Percentiles rank a stretch among this genome's conserved stretches.
phyloP scores from a whole-genome alignment of 441 rosid genomes.

The Arabidopsis lyrata region DNA sequence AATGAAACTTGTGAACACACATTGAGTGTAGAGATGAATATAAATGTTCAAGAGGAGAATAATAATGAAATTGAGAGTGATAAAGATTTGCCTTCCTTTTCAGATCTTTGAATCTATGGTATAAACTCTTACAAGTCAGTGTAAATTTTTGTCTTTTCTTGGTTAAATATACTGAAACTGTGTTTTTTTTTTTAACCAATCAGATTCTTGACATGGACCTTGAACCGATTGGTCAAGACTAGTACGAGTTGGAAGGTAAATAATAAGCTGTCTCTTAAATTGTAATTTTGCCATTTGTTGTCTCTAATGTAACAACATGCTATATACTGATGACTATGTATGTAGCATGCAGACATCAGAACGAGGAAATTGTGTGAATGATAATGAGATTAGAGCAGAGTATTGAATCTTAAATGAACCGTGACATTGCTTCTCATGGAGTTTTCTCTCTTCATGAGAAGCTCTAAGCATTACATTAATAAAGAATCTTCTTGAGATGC shows the following conservation, averaged over 20 bases:
- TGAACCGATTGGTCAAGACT: constrained; percentile 38
- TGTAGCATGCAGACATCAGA: constrained; percentile 29
- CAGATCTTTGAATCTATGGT: constrained; percentile 92
- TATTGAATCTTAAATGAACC: constrained; percentile 59
- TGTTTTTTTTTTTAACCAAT: background rate
- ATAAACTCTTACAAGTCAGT: constrained; percentile 27
- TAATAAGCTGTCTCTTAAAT: background rate
- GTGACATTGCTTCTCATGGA: constrained; percentile 59
- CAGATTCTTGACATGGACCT: constrained; percentile 44
- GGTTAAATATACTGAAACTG: background rate
- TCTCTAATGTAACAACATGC: background rate
- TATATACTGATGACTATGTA: background rate
- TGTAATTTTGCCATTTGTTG: background rate
- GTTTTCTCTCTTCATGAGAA: constrained; percentile 76
- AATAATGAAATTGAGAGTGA: constrained; percentile 59
- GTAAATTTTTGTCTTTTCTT: background rate
- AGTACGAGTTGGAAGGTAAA: constrained; percentile 31
- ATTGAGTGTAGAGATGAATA: constrained; percentile 10
- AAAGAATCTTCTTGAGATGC: constrained; percentile 37
- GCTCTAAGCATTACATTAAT: constrained; percentile 70
- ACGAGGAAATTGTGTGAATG: background rate
- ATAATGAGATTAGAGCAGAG: constrained; percentile 72
- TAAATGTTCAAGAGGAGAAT: constrained; percentile 44
- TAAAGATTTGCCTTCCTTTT: constrained; percentile 71
- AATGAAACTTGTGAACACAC: background rate